These are phyloP conservation scores for Lachnellula arida DNA, from an alignment of 2,329 filamentous ascomycete genomes.

Conservation along the genomic window DNA sequence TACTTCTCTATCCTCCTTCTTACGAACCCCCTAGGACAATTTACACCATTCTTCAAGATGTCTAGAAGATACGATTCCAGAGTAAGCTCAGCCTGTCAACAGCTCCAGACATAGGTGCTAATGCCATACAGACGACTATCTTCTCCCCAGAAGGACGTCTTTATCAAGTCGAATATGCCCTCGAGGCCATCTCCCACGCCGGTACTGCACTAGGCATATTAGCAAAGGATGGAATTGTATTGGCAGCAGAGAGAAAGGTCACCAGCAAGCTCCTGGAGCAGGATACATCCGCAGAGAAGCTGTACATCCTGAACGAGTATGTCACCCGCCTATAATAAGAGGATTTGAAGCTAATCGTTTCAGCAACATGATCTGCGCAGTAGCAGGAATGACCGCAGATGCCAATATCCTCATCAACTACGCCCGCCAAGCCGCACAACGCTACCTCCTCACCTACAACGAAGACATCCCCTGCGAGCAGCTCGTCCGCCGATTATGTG, in stretches of 20 bases:
- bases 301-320: constrained; percentile 98
- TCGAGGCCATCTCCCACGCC: constrained; percentile 97
- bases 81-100: constrained; percentile 51
- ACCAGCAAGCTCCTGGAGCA: constrained; percentile 99
- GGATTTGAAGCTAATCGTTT: constrained; percentile 10
- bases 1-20: not conserved
- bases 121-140: constrained; percentile 78
- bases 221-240: constrained; percentile 95
- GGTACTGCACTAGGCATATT: constrained; percentile 95
- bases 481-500: constrained; percentile 91
- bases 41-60: constrained; percentile 50
- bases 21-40: not conserved
- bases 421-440: constrained; percentile 92
- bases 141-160: constrained; percentile 98
- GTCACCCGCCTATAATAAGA: constrained; percentile 30
- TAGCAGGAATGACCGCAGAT: constrained; percentile 98
- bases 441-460: constrained; percentile 98
- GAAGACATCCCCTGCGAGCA: constrained; percentile 99
- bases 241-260: constrained; percentile 97
- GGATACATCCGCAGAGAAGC: constrained; percentile 99
- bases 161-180: constrained; percentile 98
- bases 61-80: constrained; percentile 96
- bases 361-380: constrained; percentile 99
- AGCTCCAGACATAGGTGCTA: constrained; percentile 20
- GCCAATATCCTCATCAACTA: constrained; percentile 99